Base-by-base conservation (phyloP, 139 green algal genomes). In the Chlamydomonas eustigma region DNA sequence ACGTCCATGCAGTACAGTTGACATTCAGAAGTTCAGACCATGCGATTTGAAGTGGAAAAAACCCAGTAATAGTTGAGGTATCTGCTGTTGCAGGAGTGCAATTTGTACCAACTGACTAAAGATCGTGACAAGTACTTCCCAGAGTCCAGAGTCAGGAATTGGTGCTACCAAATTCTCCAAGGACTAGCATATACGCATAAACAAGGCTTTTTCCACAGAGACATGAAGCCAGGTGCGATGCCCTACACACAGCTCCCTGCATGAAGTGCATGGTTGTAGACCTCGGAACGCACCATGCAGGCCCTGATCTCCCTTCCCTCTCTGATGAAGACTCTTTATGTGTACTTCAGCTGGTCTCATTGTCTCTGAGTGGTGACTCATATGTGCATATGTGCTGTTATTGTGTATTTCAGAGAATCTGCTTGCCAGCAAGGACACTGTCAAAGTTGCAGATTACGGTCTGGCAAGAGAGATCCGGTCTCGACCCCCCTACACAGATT, bases 391-490 rank as follows among this genome's bases (percentile, higher is more conserved):
- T 24, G 34, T 52, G 4, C 31, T 51, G 31, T 30, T 24, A 4
- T 75, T 64, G 3, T 30, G 8, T 8, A 8, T 30, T 64, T 44
- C 88, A 89, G 94, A 98, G 80, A 98, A 98, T 81, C 81, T 98
- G 72, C 80, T 98, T 50, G 87, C 94, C 50, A 89, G 82, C 68
- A 88, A 90, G 44, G 92, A 96, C 52, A 83, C 73, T 2, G 84
- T 98, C 58, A 98, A 98, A 81, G 89, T 98, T 22, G 95, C 92
- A n/a, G 95, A 98, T 82, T 97, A 98, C 87, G 95, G 95, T 2
- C 83, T 98, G 35, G 95, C 95, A 0, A 78, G 94, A 12, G 92
- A 97, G 84, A 91, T 95, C 36, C 79, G 91, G 1, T 95, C 88
- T 1, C 73, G 89, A 2, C 93, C 92, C 24, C 93, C 93, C 38